Conservation (phyloP, 208 protist species). For the Trypanosoma rangeli region DNA sequence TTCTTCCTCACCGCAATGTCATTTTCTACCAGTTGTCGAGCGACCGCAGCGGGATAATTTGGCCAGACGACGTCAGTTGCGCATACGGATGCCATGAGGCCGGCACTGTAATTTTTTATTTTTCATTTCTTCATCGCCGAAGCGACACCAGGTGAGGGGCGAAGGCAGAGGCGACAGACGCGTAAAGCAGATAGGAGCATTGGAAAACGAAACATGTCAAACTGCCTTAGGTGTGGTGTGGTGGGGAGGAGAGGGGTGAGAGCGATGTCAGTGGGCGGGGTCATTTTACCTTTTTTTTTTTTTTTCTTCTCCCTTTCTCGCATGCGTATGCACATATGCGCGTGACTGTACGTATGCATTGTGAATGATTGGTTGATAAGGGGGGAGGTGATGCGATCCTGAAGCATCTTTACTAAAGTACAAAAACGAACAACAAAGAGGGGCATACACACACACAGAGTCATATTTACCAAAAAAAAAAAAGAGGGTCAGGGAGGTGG, state of each 20-base stretch:
- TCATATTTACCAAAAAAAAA: no score
- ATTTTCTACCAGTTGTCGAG: constrained; percentile 1
- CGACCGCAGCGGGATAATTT: constrained; percentile 14
- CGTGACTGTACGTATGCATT: neutral
- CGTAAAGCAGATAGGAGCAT: neutral
- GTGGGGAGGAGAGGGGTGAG: no score
- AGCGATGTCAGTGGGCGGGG: no score
- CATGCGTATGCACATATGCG: neutral
- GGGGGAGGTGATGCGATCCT: neutral
- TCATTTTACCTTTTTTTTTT: no score
- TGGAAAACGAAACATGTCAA: neutral
- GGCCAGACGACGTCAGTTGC: neutral
- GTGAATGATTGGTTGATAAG: neutral
- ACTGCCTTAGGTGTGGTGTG: no score
- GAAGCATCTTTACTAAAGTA: neutral
- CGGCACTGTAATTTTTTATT: no score
- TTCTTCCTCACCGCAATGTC: neutral
- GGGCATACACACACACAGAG: no score
- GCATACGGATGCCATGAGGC: neutral
- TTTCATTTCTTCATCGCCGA: no score
- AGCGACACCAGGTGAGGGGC: no score
- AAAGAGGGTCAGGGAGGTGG: no score
- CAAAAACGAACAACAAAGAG: constrained; percentile 4
- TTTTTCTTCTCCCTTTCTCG: no score
- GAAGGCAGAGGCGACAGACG: neutral